Evolutionary conservation across 108 stramenopile genomes (phyloP), one percentile per base, ranked within the genome.

Genomic region (Nitzschia sp.): DNA sequence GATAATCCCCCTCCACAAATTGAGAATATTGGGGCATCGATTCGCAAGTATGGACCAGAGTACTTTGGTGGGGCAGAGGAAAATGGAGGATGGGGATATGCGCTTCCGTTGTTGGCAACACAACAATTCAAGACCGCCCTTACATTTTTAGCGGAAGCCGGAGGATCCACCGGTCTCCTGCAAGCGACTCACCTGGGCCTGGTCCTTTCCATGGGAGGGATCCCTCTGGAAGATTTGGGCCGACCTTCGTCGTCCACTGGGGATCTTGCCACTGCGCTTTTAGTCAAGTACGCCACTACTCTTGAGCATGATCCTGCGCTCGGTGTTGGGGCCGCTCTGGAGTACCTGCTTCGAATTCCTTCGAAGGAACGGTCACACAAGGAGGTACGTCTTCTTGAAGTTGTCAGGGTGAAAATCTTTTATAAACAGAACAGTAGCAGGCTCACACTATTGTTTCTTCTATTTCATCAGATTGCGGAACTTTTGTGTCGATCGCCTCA

Each of bases 71-170:
- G 75, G 29, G 71, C 73, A 13, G 80, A 80, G 11, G 78, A 74
- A 17, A 78, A 78, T 41, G 88, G 86, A 22, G 87, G 82, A 25
- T 93, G 92, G 92, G 80, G 85, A 11, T 90, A 87, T 54, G 75
- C 83, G 0, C 50, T 88, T 11, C 90, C 93, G 0, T 63, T 94
- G 62, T 53, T 94, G 54, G 73, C 75, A 16, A 64, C 87, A 21
- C 90, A 90, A 62, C 89, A 94, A 65, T 94, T 83, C 63, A 77
- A 63, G n/a, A 76, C 83, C 13, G 86, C 85, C 6, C 59, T 94
- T 31, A 61, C 78, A 11, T 85, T 86, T 52, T 69, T 94, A 23
- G 85, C 85, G 22, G 76, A 91, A 53, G 79, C 63, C 0, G 88
- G 87, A 11, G 82, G 88, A 29, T 71, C 70, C 15, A 67, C 71